Percentiles rank a stretch among this genome's conserved stretches.
Evolutionary conservation across 23 red algal species (phyloP).

Genomic region (Gracilariopsis chorda): DNA sequence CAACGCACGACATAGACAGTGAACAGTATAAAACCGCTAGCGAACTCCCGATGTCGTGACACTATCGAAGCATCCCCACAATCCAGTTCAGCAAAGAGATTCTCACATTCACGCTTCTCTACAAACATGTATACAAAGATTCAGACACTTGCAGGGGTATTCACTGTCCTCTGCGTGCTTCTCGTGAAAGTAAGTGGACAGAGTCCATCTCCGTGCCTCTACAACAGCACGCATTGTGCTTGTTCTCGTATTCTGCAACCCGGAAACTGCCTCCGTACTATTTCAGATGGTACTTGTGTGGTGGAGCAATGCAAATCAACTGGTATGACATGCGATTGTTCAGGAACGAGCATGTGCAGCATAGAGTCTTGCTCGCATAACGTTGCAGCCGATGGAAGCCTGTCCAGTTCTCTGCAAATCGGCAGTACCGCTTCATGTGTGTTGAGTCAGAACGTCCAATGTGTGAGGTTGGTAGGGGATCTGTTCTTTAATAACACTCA

Average conservation of each 20-base stretch:
- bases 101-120: too few relatives aligned
- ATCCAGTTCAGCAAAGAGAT: too few relatives aligned
- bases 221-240: slow-evolving; percentile 45
- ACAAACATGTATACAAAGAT: too few relatives aligned
- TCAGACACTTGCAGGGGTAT: too few relatives aligned
- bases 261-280: slow-evolving; percentile 7
- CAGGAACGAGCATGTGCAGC: not conserved
- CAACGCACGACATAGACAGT: too few relatives aligned
- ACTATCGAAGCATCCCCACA: too few relatives aligned
- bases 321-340: slow-evolving; percentile 35
- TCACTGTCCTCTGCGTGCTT: not conserved
- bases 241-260: not conserved
- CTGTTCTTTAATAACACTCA: not conserved
- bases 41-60: too few relatives aligned
- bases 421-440: not conserved
- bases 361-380: slow-evolving; percentile 6
- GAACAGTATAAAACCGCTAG: too few relatives aligned
- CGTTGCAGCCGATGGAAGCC: not conserved
- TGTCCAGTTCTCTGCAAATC: not conserved
- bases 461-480: slow-evolving; percentile 1
- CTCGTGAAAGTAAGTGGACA: not conserved
- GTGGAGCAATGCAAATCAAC: not conserved
- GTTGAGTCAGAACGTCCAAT: slow-evolving; percentile 10
- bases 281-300: not conserved
- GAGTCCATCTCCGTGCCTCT: slow-evolving; percentile 14